A percentile compares a stretch with the other conserved stretches of the same genome.
Conservation (phyloP, 306 rosid species). For the Fragaria nilgerrensis region DNA sequence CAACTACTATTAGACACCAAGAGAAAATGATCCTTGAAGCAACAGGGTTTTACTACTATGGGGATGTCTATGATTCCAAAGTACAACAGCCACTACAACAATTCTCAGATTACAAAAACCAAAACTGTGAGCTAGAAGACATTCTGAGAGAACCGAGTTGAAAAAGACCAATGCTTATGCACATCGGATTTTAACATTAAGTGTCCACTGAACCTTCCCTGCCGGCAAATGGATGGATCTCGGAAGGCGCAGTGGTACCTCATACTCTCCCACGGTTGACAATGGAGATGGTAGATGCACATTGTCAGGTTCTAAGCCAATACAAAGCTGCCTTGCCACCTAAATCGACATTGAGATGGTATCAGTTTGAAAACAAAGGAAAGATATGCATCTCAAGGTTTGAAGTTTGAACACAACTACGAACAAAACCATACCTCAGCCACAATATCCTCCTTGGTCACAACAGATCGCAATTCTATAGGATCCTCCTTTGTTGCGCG, state of each 20-base stretch:
- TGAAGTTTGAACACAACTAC: conserved; percentile 1
- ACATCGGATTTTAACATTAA: conserved; percentile 69
- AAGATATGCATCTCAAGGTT: neutral
- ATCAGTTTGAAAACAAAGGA: neutral
- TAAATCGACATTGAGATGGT: conserved; percentile 22
- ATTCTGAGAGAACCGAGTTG: neutral
- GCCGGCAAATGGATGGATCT: conserved; percentile 77
- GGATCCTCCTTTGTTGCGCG: conserved; percentile 76
- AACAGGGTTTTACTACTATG: neutral
- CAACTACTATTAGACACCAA: neutral
- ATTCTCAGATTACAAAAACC: conserved; percentile 13
- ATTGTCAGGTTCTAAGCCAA: conserved; percentile 60
- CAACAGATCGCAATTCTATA: conserved; percentile 59
- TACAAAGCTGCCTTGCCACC: conserved; percentile 80
- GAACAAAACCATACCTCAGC: conserved; percentile 60
- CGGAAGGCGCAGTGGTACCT: conserved; percentile 78
- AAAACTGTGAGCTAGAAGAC: neutral
- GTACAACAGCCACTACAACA: conserved; percentile 5
- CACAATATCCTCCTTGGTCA: conserved; percentile 61
- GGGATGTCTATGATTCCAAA: neutral
- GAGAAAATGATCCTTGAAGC: neutral
- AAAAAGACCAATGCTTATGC: conserved; percentile 27
- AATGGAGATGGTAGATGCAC: conserved; percentile 56
- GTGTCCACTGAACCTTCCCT: conserved; percentile 74
- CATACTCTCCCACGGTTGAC: conserved; percentile 66